Percentiles rank a stretch among this genome's conserved stretches.
Evolutionary conservation across 208 protist species (phyloP).

Genomic region (Trypanosoma rangeli): DNA sequence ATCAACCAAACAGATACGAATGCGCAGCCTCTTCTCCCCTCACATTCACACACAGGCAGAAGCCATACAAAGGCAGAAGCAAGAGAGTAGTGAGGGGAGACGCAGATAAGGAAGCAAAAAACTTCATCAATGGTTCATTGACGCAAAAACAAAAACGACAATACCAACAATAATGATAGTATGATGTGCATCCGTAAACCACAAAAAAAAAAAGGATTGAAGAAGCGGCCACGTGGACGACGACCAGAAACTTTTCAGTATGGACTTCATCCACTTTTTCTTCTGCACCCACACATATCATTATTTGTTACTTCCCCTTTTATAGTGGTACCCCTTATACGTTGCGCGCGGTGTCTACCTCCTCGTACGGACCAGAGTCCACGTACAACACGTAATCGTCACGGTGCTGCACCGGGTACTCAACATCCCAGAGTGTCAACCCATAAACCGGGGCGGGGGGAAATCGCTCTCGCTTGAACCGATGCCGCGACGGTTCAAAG

Average conservation of each 20-base stretch:
- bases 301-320: background rate
- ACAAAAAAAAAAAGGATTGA: background rate
- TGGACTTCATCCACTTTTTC: background rate
- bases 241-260: background rate
- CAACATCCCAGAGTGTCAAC: conserved; percentile 86
- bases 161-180: background rate
- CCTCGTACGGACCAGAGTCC: conserved; percentile 76
- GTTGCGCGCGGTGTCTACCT: conserved; percentile 43
- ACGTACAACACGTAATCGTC: conserved; percentile 73
- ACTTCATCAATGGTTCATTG: background rate
- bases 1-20: conserved; percentile 6
- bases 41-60: too few relatives aligned
- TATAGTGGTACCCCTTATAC: conserved; percentile 23
- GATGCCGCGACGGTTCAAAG: conserved; percentile 77
- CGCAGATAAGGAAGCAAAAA: conserved; percentile 14
- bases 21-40: too few relatives aligned
- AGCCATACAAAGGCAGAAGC: background rate
- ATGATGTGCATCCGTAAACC: background rate
- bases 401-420: conserved; percentile 65
- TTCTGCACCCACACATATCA: background rate
- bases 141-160: background rate
- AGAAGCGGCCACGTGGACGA: background rate
- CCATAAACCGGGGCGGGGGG: conserved; percentile 77
- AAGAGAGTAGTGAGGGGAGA: too few relatives aligned
- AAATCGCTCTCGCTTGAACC: conserved; percentile 65